These are phyloP conservation scores for Candida tunisiensis DNA, from an alignment of 1,139 yeast genomes.

Conservation along the genomic window DNA sequence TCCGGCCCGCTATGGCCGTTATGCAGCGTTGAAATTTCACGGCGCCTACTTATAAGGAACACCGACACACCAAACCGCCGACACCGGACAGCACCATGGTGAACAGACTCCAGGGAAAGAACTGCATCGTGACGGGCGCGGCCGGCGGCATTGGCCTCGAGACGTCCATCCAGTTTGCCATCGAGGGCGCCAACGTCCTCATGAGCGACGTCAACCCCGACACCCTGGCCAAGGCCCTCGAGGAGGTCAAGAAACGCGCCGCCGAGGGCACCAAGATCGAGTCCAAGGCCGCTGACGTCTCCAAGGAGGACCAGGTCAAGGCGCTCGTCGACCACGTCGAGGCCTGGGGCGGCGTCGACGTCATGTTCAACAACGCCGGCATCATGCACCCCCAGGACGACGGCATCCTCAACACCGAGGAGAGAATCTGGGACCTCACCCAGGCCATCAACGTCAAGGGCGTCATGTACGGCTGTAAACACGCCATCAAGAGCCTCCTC, in stretches of 20 bases:
- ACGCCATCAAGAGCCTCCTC: conserved; percentile 33
- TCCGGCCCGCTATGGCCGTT: too few species aligned
- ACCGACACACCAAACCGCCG: too few species aligned
- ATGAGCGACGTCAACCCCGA: conserved; percentile 35
- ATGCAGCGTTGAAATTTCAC: too few species aligned
- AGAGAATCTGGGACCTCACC: conserved; percentile 31
- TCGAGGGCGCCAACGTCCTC: conserved; percentile 34
- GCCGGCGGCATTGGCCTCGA: conserved; percentile 32
- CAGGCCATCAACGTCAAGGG: conserved; percentile 39
- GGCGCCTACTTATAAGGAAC: too few species aligned
- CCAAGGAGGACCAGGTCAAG: conserved; percentile 19
- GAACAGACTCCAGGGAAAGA: conserved; percentile 35
- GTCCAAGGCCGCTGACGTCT: conserved; percentile 16
- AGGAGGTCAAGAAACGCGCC: conserved; percentile 10
- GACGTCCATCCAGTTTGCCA: conserved; percentile 20
- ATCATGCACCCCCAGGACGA: conserved; percentile 60
- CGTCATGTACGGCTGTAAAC: conserved; percentile 40
- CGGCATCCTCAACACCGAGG: conserved; percentile 21
- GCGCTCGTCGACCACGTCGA: conserved; percentile 19
- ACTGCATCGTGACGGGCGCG: conserved; percentile 46
- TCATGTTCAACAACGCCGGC: conserved; percentile 61
- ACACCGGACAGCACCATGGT: conserved; percentile 5
- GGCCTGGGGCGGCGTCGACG: conserved; percentile 38
- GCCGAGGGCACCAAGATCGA: conserved; percentile 12
- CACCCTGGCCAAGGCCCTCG: conserved; percentile 15